phyloP scores from a whole-genome alignment of 2,329 filamentous ascomycete genomes.

The Seiridium cupressi region DNA sequence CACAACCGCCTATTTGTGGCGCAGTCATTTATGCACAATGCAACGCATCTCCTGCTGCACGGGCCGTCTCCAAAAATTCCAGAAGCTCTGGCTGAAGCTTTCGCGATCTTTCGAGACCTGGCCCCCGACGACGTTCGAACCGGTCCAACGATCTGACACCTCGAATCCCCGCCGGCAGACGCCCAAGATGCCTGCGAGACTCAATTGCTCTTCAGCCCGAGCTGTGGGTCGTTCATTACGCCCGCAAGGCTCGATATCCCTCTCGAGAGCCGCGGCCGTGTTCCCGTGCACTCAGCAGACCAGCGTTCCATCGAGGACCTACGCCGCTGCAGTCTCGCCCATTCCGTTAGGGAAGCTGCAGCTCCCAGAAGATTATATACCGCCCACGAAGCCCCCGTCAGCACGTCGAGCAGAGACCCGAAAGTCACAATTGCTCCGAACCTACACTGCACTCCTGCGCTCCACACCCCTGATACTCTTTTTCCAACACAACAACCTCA shows the following conservation, averaged over 20 bases:
- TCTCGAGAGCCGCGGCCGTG: constrained; percentile 4
- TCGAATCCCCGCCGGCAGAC: background rate
- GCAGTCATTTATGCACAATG: background rate
- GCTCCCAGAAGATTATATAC: constrained; percentile 48
- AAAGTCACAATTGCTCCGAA: constrained; percentile 83
- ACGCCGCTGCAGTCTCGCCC: constrained; percentile 21
- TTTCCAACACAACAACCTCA: constrained; percentile 71
- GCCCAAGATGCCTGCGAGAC: constrained; percentile 10
- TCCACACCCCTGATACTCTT: constrained; percentile 82
- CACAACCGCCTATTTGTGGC: background rate
- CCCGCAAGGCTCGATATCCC: background rate
- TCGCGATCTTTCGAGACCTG: background rate
- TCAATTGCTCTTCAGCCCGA: constrained; percentile 12
- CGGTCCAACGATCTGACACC: background rate
- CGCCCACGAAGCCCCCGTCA: constrained; percentile 79
- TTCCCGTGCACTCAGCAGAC: background rate
- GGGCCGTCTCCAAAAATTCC: constrained; percentile 3
- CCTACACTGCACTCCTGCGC: constrained; percentile 84
- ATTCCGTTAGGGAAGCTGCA: constrained; percentile 22
- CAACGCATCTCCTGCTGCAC: background rate
- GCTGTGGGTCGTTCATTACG: constrained; percentile 3
- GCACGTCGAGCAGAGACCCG: constrained; percentile 83
- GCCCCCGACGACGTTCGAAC: background rate
- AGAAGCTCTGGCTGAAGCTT: background rate
- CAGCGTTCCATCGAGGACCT: constrained; percentile 14